Percentiles rank a stretch among this genome's conserved stretches.
These are phyloP conservation scores for Bombardia bombarda DNA, from an alignment of 495 filamentous ascomycete species.

Conservation along the genomic window DNA sequence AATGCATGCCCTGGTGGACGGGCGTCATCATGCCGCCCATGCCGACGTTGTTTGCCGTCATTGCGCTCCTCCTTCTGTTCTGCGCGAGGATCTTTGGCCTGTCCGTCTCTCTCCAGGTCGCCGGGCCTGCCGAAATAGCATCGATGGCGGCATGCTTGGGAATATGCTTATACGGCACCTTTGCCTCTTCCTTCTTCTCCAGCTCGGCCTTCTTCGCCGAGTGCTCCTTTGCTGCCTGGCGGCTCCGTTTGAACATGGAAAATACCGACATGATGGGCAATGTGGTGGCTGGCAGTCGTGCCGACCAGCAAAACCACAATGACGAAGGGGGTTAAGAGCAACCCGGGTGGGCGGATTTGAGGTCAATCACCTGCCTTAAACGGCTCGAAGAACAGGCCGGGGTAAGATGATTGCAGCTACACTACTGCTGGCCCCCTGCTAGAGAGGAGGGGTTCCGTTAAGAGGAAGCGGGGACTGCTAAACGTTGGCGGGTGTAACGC, in stretches of 20 bases:
- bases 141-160: slow-evolving; percentile 50
- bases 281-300: background rate
- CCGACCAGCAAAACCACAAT: background rate
- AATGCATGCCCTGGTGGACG: slow-evolving; percentile 7
- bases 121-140: slow-evolving; percentile 45
- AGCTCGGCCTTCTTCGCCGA: slow-evolving; percentile 35
- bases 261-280: slow-evolving; percentile 42
- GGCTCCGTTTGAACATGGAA: slow-evolving; percentile 38
- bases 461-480: too few species aligned
- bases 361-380: too few species aligned
- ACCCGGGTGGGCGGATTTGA: background rate
- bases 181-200: slow-evolving; percentile 29
- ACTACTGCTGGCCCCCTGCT: too few species aligned
- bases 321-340: background rate
- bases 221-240: slow-evolving; percentile 43
- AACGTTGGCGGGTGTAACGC: too few species aligned
- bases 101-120: slow-evolving; percentile 37
- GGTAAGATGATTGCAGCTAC: too few species aligned
- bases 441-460: too few species aligned
- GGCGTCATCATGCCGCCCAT: slow-evolving; percentile 22
- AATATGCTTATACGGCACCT: slow-evolving; percentile 46
- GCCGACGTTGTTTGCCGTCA: slow-evolving; percentile 23
- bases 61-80: slow-evolving; percentile 33
- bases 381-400: too few species aligned
- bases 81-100: slow-evolving; percentile 33